Percentiles rank a stretch among this genome's conserved stretches.
Evolutionary conservation across 192 early-diverging fungal genomes (phyloP).

Genomic region (Entomortierella beljakovae): DNA sequence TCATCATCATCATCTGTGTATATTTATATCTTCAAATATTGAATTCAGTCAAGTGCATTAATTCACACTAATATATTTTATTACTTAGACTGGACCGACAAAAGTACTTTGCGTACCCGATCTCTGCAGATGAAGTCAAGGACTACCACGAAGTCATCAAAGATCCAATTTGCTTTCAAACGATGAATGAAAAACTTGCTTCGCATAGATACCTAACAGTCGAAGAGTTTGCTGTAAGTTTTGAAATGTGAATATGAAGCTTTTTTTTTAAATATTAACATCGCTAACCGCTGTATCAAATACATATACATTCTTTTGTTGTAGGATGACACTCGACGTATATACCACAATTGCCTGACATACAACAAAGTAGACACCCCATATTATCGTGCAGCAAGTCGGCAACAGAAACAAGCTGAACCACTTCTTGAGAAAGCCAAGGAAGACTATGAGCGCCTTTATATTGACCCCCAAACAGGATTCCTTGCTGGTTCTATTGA

Average conservation of each 20-base stretch:
- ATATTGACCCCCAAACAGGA: constrained; percentile 52
- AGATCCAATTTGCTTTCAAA: constrained; percentile 78
- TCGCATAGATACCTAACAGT: constrained; percentile 60
- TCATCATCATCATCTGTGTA: no score
- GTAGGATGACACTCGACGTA: constrained; percentile 75
- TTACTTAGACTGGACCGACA: constrained; percentile 50
- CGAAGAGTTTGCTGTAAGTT: constrained; percentile 62
- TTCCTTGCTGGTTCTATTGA: constrained; percentile 58
- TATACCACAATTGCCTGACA: constrained; percentile 77
- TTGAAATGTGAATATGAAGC: neutral
- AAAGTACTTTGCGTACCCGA: constrained; percentile 63
- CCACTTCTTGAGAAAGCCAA: constrained; percentile 56
- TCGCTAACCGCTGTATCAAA: neutral
- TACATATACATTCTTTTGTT: neutral
- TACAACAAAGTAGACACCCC: constrained; percentile 82
- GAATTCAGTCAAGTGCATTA: neutral
- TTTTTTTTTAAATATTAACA: no score
- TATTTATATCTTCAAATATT: no score
- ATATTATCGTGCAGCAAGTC: constrained; percentile 74
- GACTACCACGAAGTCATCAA: constrained; percentile 66
- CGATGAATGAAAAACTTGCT: constrained; percentile 68
- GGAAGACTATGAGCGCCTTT: constrained; percentile 54
- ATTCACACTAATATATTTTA: neutral
- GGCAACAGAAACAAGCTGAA: constrained; percentile 58
- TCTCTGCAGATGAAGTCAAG: constrained; percentile 57